Evolutionary conservation across 2,329 filamentous ascomycete species (phyloP).

Genomic region (Penicillium brasilianum): DNA sequence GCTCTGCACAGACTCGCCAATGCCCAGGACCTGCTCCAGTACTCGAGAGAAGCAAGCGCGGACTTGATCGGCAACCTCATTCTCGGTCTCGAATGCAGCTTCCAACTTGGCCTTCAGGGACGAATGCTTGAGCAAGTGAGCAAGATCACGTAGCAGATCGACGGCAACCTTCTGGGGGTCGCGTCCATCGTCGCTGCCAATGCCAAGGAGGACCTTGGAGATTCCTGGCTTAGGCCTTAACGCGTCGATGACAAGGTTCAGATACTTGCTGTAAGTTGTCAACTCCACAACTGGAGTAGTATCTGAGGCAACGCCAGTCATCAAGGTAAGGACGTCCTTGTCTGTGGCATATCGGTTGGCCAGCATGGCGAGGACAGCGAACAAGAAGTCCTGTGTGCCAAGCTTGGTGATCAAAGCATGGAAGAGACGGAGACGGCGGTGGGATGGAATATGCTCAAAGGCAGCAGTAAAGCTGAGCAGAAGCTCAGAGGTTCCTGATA

Average conservation of each 20-base stretch:
- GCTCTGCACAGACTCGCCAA: constrained; percentile 61
- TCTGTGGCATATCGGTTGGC: constrained; percentile 86
- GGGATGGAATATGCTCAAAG: constrained; percentile 91
- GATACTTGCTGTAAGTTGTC: constrained; percentile 72
- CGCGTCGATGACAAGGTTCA: constrained; percentile 75
- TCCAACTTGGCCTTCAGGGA: constrained; percentile 48
- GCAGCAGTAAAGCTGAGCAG: constrained; percentile 95
- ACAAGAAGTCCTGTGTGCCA: constrained; percentile 84
- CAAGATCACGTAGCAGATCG: constrained; percentile 49
- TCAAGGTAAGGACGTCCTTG: constrained; percentile 74
- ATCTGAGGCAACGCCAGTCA: constrained; percentile 72
- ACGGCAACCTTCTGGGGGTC: constrained; percentile 49
- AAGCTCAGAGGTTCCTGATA: constrained; percentile 84
- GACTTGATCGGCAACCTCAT: constrained; percentile 65
- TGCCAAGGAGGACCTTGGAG: constrained; percentile 72
- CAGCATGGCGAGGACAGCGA: constrained; percentile 84
- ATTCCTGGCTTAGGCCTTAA: constrained; percentile 75
- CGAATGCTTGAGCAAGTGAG: constrained; percentile 48
- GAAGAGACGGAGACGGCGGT: constrained; percentile 82
- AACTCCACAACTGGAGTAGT: constrained; percentile 80
- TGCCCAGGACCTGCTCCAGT: constrained; percentile 66
- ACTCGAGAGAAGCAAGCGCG: constrained; percentile 72
- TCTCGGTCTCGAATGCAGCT: constrained; percentile 42
- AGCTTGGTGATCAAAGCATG: constrained; percentile 82
- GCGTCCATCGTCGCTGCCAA: constrained; percentile 57